Percentiles rank a stretch among this genome's conserved stretches.
Evolutionary conservation across 345 rosid species (phyloP).

Genomic region (Melastoma malabathricum): DNA sequence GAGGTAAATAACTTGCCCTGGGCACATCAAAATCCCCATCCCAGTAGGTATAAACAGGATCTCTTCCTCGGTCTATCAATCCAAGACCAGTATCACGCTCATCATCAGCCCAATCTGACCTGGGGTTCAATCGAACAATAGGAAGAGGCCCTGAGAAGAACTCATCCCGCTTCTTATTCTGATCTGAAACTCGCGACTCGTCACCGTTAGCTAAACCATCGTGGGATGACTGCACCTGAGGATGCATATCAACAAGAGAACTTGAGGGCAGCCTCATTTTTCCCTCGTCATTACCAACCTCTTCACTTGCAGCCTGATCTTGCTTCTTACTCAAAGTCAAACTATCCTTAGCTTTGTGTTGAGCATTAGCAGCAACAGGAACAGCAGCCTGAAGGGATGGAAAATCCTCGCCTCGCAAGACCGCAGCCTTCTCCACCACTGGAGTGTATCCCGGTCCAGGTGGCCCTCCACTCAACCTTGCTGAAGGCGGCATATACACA

Average conservation of each 20-base stretch:
- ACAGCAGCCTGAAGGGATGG: slow-evolving; percentile 76
- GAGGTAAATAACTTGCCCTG: slow-evolving; percentile 43
- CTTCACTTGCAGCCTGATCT: slow-evolving; percentile 41
- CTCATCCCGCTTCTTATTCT: slow-evolving; percentile 44
- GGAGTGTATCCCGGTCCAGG: slow-evolving; percentile 20
- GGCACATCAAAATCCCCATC: slow-evolving; percentile 69
- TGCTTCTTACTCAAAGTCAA: slow-evolving; percentile 39
- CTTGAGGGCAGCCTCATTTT: slow-evolving; percentile 17
- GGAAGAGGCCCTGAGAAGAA: slow-evolving; percentile 63
- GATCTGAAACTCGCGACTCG: slow-evolving; percentile 24
- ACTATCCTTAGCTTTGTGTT: slow-evolving; percentile 69
- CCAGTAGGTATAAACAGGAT: slow-evolving; percentile 49
- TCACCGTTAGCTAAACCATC: slow-evolving; percentile 15
- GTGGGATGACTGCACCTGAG: slow-evolving; percentile 39
- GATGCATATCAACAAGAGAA: slow-evolving; percentile 45
- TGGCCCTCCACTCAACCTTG: slow-evolving; percentile 15
- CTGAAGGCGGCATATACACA: slow-evolving; percentile 40
- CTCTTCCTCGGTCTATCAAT: slow-evolving; percentile 48
- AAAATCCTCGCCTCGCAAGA: slow-evolving; percentile 89
- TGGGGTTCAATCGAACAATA: slow-evolving; percentile 62
- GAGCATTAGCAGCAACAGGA: slow-evolving; percentile 34
- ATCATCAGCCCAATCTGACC: slow-evolving; percentile 99
- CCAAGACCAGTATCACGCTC: slow-evolving; percentile 88
- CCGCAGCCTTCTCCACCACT: slow-evolving; percentile 38
- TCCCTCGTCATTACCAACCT: slow-evolving; percentile 24